Evolutionary conservation across 2,329 filamentous ascomycete genomes (phyloP).

Genomic region (Cladophialophora psammophila): DNA sequence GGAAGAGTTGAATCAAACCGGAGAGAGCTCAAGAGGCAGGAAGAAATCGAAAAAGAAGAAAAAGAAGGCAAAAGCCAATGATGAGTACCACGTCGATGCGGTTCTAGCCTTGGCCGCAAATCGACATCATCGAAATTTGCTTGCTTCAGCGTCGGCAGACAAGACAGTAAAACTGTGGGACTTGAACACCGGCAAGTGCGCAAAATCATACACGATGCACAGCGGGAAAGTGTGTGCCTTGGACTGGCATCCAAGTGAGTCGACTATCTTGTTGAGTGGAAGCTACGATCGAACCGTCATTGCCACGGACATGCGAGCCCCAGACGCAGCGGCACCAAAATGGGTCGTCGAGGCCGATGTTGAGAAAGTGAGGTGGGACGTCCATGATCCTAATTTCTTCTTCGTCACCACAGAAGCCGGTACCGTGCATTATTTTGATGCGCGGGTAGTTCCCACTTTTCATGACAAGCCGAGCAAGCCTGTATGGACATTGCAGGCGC

Average conservation of each 20-base stretch:
- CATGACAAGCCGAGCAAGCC: constrained; percentile 78
- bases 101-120: constrained; percentile 92
- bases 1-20: constrained; percentile 53
- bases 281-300: constrained; percentile 95
- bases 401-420: constrained; percentile 94
- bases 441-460: constrained; percentile 64
- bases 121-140: constrained; percentile 88
- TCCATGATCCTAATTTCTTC: constrained; percentile 91
- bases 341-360: constrained; percentile 98
- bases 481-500: constrained; percentile 93
- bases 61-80: constrained; percentile 86
- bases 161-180: constrained; percentile 99
- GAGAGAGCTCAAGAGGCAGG: constrained; percentile 43
- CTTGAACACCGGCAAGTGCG: constrained; percentile 86
- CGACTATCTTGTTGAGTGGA: constrained; percentile 87
- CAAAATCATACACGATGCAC: constrained; percentile 94
- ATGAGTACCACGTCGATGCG: constrained; percentile 91
- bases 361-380: constrained; percentile 90
- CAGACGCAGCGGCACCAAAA: constrained; percentile 78
- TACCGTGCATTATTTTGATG: constrained; percentile 89
- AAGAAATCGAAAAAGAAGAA: constrained; percentile 87
- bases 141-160: constrained; percentile 94
- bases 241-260: constrained; percentile 87
- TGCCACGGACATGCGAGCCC: constrained; percentile 94
- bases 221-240: constrained; percentile 97